Conservation (phyloP, 2,329 filamentous ascomycete genomes). For the Domatiomyces catenatus region DNA sequence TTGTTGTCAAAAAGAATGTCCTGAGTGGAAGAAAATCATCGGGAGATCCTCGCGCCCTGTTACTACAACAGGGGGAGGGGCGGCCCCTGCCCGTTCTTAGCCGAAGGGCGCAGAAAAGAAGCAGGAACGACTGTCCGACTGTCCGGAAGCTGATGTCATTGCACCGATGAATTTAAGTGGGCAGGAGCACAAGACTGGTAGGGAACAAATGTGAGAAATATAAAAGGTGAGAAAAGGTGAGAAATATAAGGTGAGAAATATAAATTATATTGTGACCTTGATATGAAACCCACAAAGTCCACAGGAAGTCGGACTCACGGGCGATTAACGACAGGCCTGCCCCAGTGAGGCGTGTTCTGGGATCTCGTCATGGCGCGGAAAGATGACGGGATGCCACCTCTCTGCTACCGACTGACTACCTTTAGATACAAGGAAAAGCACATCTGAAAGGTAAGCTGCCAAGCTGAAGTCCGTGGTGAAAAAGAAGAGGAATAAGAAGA, state of each 20-base stretch:
- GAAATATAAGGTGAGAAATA: no score
- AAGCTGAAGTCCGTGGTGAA: not conserved
- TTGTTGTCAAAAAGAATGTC: no score
- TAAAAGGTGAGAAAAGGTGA: not conserved
- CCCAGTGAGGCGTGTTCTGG: not conserved
- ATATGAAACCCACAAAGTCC: not conserved
- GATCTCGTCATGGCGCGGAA: not conserved
- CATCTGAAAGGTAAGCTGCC: not conserved
- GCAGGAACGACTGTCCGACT: no score
- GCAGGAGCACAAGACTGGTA: no score
- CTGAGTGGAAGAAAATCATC: no score
- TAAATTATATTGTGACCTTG: not conserved
- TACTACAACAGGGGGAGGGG: no score
- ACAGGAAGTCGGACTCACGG: not conserved
- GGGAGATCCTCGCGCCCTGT: no score
- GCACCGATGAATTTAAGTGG: no score
- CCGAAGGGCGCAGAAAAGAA: no score
- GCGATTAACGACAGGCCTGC: not conserved
- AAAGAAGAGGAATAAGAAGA: not conserved
- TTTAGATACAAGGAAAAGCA: not conserved
- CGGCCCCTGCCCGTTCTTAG: no score
- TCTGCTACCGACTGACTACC: not conserved
- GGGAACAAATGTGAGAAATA: not conserved
- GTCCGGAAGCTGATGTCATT: no score
- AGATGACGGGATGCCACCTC: not conserved